Conservation (phyloP, 805 yeast genomes). For the Teunomyces stri region DNA sequence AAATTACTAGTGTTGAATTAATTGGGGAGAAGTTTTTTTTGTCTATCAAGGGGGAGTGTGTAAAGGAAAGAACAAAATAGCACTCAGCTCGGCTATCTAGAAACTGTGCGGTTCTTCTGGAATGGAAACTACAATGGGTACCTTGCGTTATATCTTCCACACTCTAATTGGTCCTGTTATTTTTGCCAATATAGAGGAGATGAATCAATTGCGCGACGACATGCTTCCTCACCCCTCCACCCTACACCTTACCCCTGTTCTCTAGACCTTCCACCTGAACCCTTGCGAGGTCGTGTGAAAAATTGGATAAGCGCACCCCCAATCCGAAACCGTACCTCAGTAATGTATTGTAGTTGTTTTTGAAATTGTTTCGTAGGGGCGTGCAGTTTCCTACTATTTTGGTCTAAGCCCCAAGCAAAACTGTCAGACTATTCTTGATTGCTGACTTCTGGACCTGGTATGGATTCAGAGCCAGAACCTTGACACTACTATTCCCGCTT, state of each 20-base stretch:
- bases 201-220: background rate
- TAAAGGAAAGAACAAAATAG: background rate
- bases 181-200: background rate
- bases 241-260: background rate
- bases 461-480: too few relatives aligned
- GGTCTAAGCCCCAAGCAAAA: too few relatives aligned
- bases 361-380: too few relatives aligned
- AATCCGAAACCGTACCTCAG: background rate
- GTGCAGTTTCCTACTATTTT: too few relatives aligned
- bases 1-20: background rate
- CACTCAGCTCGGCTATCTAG: background rate
- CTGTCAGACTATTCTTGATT: too few relatives aligned
- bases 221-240: background rate
- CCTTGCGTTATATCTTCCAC: background rate
- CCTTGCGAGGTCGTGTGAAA: conserved; percentile 3
- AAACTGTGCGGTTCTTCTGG: too few relatives aligned
- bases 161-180: too few relatives aligned
- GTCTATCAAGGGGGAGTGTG: conserved; percentile 4
- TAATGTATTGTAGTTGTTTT: too few relatives aligned
- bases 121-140: background rate
- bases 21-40: conserved; percentile 4
- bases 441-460: too few relatives aligned
- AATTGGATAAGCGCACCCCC: conserved; percentile 1
- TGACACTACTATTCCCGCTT: too few relatives aligned
- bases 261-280: background rate